Base-by-base conservation (phyloP, 1,284 basidiomycete species). In the Puccinia polysora region DNA sequence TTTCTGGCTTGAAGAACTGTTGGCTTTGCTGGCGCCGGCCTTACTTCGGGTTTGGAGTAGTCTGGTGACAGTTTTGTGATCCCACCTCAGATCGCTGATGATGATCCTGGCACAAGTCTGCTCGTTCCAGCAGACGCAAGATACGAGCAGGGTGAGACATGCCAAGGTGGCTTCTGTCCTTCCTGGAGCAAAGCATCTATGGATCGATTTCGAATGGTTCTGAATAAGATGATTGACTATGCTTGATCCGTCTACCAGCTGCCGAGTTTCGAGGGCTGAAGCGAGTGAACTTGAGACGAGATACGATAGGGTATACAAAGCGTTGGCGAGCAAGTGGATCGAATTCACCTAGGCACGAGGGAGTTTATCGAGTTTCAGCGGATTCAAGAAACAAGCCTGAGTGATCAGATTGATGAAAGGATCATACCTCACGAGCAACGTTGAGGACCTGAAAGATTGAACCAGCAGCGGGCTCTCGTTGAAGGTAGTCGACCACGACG, bases 81-180 rank as follows among this genome's bases (percentile, higher is more conserved):
- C 70, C 70, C 70, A 72, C 58, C 60, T 65, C 28, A 72, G 50
- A 2, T 72, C 70, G 43, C 50, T 45, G 32, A 72, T 65, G 7
- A 72, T 52, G 34, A 72, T 47, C 30, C 65, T 62, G 12, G 70
- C 50, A 23, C 62, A 72, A 15, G 60, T 34, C 25, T 62, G 60
- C 38, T 72, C 70, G 47, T 65, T 65, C 60, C 59, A 72, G 43
- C 38, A 55, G 10, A 65, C 70, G 47, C 70, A 72, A 23, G 70
- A 52, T 64, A 63, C 32, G 2, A 72, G 43, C n/a, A 72, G 47
- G 40, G 38, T 72, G 25, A 72, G 62, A 56, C 60, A 72, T 3
- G 70, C 70, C 25, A 72, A 47, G 20, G 70, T 72, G 15, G 70
- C 70, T 59, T 72, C 70, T 4, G 70, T 72, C 40, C 70, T 72